Base-by-base conservation (phyloP, 1,284 basidiomycete genomes). In the Amylostereum areolatum region DNA sequence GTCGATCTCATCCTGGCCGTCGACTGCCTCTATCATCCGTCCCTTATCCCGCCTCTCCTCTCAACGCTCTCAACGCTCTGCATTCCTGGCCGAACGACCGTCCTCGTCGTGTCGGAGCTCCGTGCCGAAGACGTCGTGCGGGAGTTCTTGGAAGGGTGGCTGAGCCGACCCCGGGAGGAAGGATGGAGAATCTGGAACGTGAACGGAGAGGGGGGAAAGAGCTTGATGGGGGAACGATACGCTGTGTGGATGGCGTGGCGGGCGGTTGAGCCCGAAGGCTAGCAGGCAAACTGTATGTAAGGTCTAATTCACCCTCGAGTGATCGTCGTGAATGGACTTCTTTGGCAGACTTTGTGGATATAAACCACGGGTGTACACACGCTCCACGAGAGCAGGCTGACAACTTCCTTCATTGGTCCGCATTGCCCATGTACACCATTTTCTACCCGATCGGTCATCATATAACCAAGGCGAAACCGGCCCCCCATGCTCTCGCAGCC, bases 11-110 rank as follows among this genome's bases (percentile, higher is more conserved):
- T 94, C 8, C 69, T 95, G 18, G 77, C 80, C 4, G 83, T 93
- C 3, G 92, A 96, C 61, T 93, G 90, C 63, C 83, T 95, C 46
- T 95, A 92, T 59, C 90, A 95, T 57, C 89, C 91, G 5, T 78
- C 81, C 2, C 75, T 96, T 24, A 71, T 92, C 27, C 73, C 78
- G 12, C 76, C 89, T 3, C 71, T 95, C 8, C 74, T 93, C 0
- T 70, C 78, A 28, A 83, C 89, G 0, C 74, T 95, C 35, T 73
- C 83, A 47, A 62, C 75, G 40, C 73, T 86, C 29, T 65, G 80
- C 1, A 70, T 65, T 0, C 66, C 73, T 0, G 73, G 66, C 2
- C 63, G 61, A 29, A 88, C 89, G 0, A 68, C 75, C 12, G 87
- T 85, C 2, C 63, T 92, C 36, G 78, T 94, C 0, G 76, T 90